phyloP scores from a whole-genome alignment of 2,329 filamentous ascomycete species.

The Sporothrix globosa region DNA sequence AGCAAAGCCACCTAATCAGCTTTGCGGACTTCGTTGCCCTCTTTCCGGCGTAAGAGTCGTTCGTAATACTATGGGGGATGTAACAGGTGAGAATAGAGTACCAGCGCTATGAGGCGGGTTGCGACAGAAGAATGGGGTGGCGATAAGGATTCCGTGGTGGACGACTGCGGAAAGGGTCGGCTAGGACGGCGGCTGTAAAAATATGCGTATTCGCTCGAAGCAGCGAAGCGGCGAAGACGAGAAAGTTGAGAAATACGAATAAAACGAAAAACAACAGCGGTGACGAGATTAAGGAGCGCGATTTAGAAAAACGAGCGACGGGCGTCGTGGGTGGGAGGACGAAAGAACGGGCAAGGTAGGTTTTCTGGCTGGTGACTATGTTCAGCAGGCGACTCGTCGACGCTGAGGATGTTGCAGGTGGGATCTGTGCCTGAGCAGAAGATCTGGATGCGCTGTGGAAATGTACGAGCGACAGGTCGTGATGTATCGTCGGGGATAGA shows the following conservation, averaged over 20 bases:
- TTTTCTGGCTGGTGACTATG: constrained; percentile 25
- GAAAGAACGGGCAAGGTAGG: background rate
- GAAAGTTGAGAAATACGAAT: background rate
- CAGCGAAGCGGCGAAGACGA: constrained; percentile 4
- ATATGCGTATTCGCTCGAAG: constrained; percentile 5
- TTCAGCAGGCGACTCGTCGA: constrained; percentile 21
- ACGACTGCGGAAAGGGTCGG: constrained; percentile 40
- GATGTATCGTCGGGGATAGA: constrained; percentile 17
- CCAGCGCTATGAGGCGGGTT: constrained; percentile 51
- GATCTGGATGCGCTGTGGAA: background rate
- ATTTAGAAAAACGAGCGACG: background rate
- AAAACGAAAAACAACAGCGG: background rate
- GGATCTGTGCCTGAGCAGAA: constrained; percentile 2
- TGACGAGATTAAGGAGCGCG: constrained; percentile 8
- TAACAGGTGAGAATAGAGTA: constrained; percentile 52
- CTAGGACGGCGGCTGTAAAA: constrained; percentile 5
- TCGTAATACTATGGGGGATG: constrained; percentile 55
- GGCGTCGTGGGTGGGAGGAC: constrained; percentile 9
- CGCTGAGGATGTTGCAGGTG: constrained; percentile 18
- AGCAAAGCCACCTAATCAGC: constrained; percentile 8
- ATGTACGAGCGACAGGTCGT: background rate
- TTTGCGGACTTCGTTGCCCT: constrained; percentile 22
- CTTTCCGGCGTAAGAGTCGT: constrained; percentile 30
- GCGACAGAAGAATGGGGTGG: constrained; percentile 51
- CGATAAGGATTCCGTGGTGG: constrained; percentile 57